Conservation (phyloP, 1,139 yeast species). For the Blastobotrys aristatus region DNA sequence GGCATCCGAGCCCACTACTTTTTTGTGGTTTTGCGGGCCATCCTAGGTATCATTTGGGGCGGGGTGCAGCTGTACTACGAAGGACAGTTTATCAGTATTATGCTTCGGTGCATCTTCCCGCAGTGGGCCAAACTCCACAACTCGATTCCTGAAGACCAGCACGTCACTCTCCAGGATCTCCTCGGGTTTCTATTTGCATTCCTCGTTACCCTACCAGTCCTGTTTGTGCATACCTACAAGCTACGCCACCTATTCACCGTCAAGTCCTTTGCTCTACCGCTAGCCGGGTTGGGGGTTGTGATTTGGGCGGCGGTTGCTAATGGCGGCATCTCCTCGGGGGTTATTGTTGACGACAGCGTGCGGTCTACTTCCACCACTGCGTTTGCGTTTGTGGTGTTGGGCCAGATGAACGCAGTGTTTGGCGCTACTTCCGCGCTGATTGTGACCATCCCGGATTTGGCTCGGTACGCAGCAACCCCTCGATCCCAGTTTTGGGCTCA, state of each 20-base stretch:
- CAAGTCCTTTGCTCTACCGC: slow-evolving; percentile 63
- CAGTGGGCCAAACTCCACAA: slow-evolving; percentile 50
- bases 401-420: slow-evolving; percentile 27
- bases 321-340: slow-evolving; percentile 29
- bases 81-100: slow-evolving; percentile 45
- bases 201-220: slow-evolving; percentile 62
- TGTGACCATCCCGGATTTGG: slow-evolving; percentile 35
- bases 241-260: slow-evolving; percentile 69
- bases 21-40: slow-evolving; percentile 26
- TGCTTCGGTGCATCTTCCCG: slow-evolving; percentile 65
- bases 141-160: slow-evolving; percentile 42
- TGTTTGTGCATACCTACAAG: slow-evolving; percentile 68
- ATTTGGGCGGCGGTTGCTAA: slow-evolving; percentile 29
- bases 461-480: slow-evolving; percentile 33
- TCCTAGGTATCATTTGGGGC: slow-evolving; percentile 30
- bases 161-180: slow-evolving; percentile 32
- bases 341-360: slow-evolving; percentile 17
- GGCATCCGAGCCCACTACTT: slow-evolving; percentile 25
- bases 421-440: slow-evolving; percentile 36
- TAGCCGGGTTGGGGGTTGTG: slow-evolving; percentile 50
- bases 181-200: slow-evolving; percentile 66
- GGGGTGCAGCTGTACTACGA: slow-evolving; percentile 31
- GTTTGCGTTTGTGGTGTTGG: slow-evolving; percentile 22
- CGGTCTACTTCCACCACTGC: slow-evolving; percentile 13
- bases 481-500: slow-evolving; percentile 31